Evolutionary conservation across 768 basidiomycete genomes (phyloP).

Genomic region (Strobilomyces confusus): DNA sequence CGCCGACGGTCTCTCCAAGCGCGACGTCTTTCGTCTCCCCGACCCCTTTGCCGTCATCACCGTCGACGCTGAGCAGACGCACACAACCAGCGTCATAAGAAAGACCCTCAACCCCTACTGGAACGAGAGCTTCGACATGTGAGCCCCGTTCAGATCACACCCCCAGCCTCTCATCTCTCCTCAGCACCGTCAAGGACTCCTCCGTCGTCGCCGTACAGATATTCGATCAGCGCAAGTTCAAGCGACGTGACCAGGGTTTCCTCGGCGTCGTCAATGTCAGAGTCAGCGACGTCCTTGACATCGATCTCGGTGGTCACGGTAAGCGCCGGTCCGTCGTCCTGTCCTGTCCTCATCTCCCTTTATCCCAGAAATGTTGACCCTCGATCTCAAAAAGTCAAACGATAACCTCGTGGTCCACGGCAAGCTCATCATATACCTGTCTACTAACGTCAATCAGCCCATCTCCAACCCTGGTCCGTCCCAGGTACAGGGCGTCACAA

Average conservation of each 20-base stretch:
- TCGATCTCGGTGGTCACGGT: conserved; percentile 94
- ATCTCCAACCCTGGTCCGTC: conserved; percentile 83
- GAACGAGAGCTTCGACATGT: conserved; percentile 99
- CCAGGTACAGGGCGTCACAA: conserved; percentile 55
- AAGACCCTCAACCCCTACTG: conserved; percentile 94
- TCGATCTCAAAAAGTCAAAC: conserved; percentile 98
- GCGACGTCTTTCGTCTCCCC: conserved; percentile 93
- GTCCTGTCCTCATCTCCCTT: not conserved
- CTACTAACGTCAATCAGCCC: conserved; percentile 83
- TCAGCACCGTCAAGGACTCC: conserved; percentile 93
- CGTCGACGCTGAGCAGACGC: conserved; percentile 96
- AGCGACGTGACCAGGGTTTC: conserved; percentile 96
- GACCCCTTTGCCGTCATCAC: conserved; percentile 99
- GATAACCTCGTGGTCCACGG: conserved; percentile 98
- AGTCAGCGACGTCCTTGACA: conserved; percentile 85
- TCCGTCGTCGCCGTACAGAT: conserved; percentile 97
- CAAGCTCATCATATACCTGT: conserved; percentile 94
- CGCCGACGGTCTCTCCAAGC: conserved; percentile 89
- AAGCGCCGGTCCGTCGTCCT: conserved; percentile 27
- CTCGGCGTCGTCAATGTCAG: conserved; percentile 95
- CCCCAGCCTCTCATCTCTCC: not conserved
- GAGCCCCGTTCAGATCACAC: conserved; percentile 23
- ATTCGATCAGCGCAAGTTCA: conserved; percentile 99
- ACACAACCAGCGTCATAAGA: conserved; percentile 95
- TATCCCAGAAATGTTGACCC: conserved; percentile 83